These are phyloP conservation scores for Helotiales sp. DNA, from an alignment of 2,329 filamentous ascomycete species.

Conservation along the genomic window DNA sequence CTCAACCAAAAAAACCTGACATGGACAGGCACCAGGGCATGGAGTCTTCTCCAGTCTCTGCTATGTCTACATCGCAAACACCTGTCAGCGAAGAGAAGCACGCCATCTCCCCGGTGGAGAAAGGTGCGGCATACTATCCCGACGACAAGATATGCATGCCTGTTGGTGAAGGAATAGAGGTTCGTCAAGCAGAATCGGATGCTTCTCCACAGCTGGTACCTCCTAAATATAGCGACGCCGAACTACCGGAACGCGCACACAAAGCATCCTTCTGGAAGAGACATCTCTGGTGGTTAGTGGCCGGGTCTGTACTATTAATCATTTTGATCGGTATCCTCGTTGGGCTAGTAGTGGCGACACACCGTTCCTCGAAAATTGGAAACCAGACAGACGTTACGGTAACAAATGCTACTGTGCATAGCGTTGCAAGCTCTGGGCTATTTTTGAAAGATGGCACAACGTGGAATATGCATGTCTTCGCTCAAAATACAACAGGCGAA, in stretches of 20 bases:
- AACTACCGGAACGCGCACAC: constrained; percentile 13
- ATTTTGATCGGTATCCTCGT: constrained; percentile 14
- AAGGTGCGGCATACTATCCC: constrained; percentile 10
- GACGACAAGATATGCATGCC: constrained; percentile 22
- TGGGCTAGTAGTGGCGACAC: constrained; percentile 6
- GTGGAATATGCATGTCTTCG: constrained; percentile 27
- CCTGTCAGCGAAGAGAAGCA: constrained; percentile 25
- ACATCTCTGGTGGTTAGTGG: constrained; percentile 19
- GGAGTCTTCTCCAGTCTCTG: constrained; percentile 7
- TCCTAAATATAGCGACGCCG: constrained; percentile 11
- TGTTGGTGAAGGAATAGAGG: constrained; percentile 1
- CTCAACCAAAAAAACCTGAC: neutral
- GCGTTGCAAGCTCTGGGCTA: constrained; percentile 25
- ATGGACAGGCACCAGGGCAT: neutral
- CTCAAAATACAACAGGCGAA: constrained; percentile 20
- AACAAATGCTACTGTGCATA: constrained; percentile 20
- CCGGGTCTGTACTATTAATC: constrained; percentile 11
- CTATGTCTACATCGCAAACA: neutral
- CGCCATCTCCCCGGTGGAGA: constrained; percentile 16
- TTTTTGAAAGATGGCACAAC: constrained; percentile 23
- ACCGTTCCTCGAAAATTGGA: neutral
- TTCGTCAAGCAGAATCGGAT: neutral
- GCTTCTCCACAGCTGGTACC: neutral
- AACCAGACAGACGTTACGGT: neutral
- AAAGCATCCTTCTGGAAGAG: constrained; percentile 19